Percentiles rank a stretch among this genome's conserved stretches.
Evolutionary conservation across 108 stramenopile genomes (phyloP).

Genomic region (Hondaea fermentalgiana): DNA sequence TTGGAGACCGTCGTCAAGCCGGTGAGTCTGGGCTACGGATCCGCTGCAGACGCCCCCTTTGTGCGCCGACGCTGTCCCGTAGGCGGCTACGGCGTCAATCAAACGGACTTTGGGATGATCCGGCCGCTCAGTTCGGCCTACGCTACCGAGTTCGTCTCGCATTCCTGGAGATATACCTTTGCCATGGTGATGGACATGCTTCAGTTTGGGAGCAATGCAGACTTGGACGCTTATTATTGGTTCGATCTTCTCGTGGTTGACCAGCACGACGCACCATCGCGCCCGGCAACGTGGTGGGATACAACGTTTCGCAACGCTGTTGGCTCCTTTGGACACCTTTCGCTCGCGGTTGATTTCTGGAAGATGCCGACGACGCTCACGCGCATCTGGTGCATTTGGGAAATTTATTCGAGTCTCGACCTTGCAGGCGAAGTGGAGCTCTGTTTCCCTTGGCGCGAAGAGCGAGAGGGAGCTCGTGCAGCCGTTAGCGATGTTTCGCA

Average conservation of each 20-base stretch:
- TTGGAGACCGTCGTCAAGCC: background rate
- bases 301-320: background rate
- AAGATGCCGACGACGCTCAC: background rate
- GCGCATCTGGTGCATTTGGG: conserved; percentile 18
- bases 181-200: background rate
- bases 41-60: background rate
- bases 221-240: background rate
- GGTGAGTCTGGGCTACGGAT: background rate
- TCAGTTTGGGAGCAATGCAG: background rate
- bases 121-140: background rate
- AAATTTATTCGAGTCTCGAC: background rate
- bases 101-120: background rate
- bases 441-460: background rate
- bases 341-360: background rate
- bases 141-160: background rate
- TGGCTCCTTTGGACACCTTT: background rate
- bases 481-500: background rate
- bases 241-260: background rate
- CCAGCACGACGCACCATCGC: background rate
- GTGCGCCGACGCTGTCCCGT: background rate
- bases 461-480: background rate
- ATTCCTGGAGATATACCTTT: background rate
- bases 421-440: background rate
- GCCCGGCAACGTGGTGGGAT: background rate
- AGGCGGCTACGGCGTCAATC: background rate